phyloP scores from a whole-genome alignment of 805 yeast genomes.

The Pachysolen tannophilus region DNA sequence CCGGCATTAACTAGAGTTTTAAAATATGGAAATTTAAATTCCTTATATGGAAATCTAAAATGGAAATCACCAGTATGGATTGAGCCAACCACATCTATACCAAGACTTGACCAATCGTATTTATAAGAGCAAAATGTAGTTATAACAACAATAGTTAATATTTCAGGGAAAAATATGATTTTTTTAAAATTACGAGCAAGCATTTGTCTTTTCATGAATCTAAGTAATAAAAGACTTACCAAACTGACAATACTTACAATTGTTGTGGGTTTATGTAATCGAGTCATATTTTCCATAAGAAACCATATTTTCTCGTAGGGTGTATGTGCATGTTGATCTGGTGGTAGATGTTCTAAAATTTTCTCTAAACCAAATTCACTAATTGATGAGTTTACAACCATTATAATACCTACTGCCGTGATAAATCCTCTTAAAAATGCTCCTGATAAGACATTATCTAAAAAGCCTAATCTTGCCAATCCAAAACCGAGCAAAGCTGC shows the following conservation, averaged over 20 bases:
- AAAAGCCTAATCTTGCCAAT: slow-evolving; percentile 73
- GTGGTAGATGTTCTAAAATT: slow-evolving; percentile 34
- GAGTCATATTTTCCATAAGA: slow-evolving; percentile 35
- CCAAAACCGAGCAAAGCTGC: slow-evolving; percentile 66
- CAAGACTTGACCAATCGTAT: slow-evolving; percentile 41
- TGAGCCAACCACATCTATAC: slow-evolving; percentile 65
- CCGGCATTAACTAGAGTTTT: slow-evolving; percentile 57
- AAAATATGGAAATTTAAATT: slow-evolving; percentile 36
- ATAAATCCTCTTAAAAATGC: slow-evolving; percentile 77
- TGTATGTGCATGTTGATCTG: slow-evolving; percentile 49
- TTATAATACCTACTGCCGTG: slow-evolving; percentile 77
- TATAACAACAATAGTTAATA: slow-evolving; percentile 60
- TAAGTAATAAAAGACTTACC: slow-evolving; percentile 30
- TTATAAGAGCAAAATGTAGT: slow-evolving; percentile 44
- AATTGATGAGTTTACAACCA: slow-evolving; percentile 70
- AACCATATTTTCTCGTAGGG: slow-evolving; percentile 64
- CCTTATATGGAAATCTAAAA: slow-evolving; percentile 52
- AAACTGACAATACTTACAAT: slow-evolving; percentile 51
- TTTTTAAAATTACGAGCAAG: slow-evolving; percentile 25
- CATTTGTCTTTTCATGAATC: slow-evolving; percentile 31
- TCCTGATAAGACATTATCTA: slow-evolving; percentile 72
- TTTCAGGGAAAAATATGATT: slow-evolving; percentile 75
- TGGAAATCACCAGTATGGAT: slow-evolving; percentile 40
- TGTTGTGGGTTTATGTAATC: slow-evolving; percentile 53
- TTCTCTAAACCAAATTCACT: slow-evolving; percentile 62